Base-by-base conservation (phyloP, 2,329 filamentous ascomycete species). In the Decorospora gaudefroyi region DNA sequence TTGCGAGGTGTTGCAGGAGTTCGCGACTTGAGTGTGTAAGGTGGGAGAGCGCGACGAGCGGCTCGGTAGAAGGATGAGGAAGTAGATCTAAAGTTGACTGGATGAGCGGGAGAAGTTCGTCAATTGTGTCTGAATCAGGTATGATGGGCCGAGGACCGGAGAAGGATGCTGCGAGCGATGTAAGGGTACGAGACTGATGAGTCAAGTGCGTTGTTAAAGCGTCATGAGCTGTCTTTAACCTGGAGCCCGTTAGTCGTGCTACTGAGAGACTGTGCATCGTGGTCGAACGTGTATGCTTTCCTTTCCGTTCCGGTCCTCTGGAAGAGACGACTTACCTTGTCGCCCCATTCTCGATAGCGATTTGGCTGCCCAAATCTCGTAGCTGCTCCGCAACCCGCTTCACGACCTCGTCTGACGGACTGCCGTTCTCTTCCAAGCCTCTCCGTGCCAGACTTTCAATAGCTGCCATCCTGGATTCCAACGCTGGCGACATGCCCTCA, bases 1-100 rank as follows among this genome's bases (percentile, higher is more conserved):
- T 87, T 58, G 89, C 90, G 32, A 99, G 80, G 5, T 89, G 88
- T 61, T 89, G 82, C 6, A 92, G 78, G 3, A 88, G 84, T 75
- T 87, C 84, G 11, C 79, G 78, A 11, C 89, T 81, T 11, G 82
- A 80, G 15, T 82, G 63, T 21, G 88, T 79, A 40, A 91, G 75
- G 2, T 86, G 84, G 9, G 87, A 72, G 10, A 92, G 72, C 10
- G 81, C 78, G 50, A 88, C 81, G 49, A 88, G 80, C 9, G 82
- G 80, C 44, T 85, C 81, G 8, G 79, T 70, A 1, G 84, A 84
- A 0, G 83, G 76, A n/a, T 80, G 66, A 4, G 88, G 86, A 74
- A 91, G 84, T 49, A 79, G 76, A 46, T 86, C 80, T 7, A 82
- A 78, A 7, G 90, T 78, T 7, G 79, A 76, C 6, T 84, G 66